Evolutionary conservation across 345 rosid species (phyloP).

Genomic region (Eucalyptus erythrocorys): DNA sequence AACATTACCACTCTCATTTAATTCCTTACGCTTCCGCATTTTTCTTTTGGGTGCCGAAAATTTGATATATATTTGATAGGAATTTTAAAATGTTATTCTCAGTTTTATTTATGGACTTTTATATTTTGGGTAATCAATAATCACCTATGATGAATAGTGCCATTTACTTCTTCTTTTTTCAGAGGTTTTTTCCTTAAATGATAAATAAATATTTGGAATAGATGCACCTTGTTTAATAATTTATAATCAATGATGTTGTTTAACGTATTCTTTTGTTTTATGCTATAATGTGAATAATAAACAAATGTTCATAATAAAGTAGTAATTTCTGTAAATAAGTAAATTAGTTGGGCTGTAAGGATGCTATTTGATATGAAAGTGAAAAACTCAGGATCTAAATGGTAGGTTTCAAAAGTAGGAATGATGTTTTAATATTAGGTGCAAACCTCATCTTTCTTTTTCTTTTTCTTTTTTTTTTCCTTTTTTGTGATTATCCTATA

Average conservation of each 20-base stretch:
- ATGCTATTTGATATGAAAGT: background rate
- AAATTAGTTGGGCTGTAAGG: background rate
- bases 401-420: background rate
- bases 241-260: background rate
- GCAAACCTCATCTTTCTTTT: background rate
- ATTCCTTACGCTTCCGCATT: background rate
- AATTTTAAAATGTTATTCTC: background rate
- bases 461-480: rapidly evolving
- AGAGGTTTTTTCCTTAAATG: background rate
- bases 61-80: background rate
- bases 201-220: background rate
- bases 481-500: background rate
- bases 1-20: no score
- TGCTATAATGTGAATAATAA: background rate
- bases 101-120: background rate
- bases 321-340: background rate
- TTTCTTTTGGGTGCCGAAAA: background rate
- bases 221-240: background rate
- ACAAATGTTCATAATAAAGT: background rate
- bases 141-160: background rate
- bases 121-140: background rate
- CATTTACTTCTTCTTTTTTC: background rate
- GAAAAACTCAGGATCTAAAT: background rate
- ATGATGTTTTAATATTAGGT: background rate
- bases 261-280: background rate